These are phyloP conservation scores for Didymella pinodella DNA, from an alignment of 2,329 filamentous ascomycete genomes.

Conservation along the genomic window DNA sequence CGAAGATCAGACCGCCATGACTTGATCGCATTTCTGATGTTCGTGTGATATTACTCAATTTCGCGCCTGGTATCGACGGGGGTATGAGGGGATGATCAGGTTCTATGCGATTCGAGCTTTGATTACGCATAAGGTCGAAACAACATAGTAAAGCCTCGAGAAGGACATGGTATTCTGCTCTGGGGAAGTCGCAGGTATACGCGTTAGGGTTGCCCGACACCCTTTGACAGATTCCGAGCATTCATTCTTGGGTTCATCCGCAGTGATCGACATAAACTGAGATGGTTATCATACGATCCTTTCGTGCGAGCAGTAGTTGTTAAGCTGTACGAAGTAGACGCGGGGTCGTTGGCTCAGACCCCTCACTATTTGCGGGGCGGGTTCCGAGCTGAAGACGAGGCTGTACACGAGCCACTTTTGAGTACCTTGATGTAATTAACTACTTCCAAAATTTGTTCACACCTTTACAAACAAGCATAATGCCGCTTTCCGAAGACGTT, in stretches of 20 bases:
- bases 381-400: slow-evolving; percentile 1
- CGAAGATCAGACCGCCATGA: not conserved
- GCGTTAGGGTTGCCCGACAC: not conserved
- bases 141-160: not conserved
- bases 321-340: not conserved
- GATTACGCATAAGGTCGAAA: not conserved
- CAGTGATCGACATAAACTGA: not conserved
- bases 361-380: slow-evolving; percentile 4
- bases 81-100: not conserved
- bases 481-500: slow-evolving; percentile 24
- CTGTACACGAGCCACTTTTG: not conserved
- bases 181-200: not conserved
- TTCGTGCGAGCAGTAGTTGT: slow-evolving; percentile 7
- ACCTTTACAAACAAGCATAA: slow-evolving; percentile 1
- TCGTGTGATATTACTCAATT: not conserved
- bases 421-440: not conserved
- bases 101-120: not conserved
- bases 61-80: not conserved
- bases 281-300: not conserved
- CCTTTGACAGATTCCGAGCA: not conserved
- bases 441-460: too few relatives aligned
- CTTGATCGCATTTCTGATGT: not conserved
- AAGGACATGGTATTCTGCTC: not conserved
- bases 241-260: not conserved
- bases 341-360: slow-evolving; percentile 2